These are phyloP conservation scores for Bolboschoenoplectus hybrid DNA, from an alignment of 202 grass and related monocot genomes.

Conservation along the genomic window DNA sequence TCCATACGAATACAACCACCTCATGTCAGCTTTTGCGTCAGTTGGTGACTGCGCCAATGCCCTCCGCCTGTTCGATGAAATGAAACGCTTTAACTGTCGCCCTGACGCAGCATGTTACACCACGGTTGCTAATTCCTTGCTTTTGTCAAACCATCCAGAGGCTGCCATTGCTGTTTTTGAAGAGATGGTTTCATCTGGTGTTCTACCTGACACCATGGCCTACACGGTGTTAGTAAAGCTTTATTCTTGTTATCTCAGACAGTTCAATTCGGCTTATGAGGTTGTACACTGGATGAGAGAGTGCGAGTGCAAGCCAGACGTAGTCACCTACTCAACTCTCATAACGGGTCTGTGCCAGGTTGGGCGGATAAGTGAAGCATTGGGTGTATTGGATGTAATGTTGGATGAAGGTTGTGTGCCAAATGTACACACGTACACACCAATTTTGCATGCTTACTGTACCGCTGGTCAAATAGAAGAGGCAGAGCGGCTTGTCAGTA, in stretches of 20 bases:
- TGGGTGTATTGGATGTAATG: constrained; percentile 84
- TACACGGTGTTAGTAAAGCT: constrained; percentile 78
- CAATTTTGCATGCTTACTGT: constrained; percentile 78
- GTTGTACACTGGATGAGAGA: constrained; percentile 60
- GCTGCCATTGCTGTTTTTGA: constrained; percentile 58
- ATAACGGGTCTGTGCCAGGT: constrained; percentile 69
- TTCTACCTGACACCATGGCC: constrained; percentile 48
- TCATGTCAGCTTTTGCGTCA: constrained; percentile 60
- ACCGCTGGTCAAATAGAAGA: constrained; percentile 50
- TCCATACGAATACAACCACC: constrained; percentile 77
- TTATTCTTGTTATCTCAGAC: constrained; percentile 57
- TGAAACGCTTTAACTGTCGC: constrained; percentile 51
- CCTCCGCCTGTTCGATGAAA: constrained; percentile 84
- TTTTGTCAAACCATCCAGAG: constrained; percentile 25
- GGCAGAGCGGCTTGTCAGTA: constrained; percentile 53
- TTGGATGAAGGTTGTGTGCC: constrained; percentile 70
- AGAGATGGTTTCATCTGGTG: constrained; percentile 52
- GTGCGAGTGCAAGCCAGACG: constrained; percentile 55
- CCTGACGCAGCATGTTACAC: constrained; percentile 84
- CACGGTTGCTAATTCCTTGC: constrained; percentile 57
- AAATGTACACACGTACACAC: constrained; percentile 77
- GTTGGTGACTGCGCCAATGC: constrained; percentile 47
- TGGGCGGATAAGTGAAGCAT: constrained; percentile 61
- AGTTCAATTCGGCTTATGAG: constrained; percentile 67
- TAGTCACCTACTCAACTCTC: constrained; percentile 83